Evolutionary conservation across 2,329 filamentous ascomycete genomes (phyloP), one percentile per base, ranked within the genome.

Genomic region (Magnaporthiopsis incrustans): DNA sequence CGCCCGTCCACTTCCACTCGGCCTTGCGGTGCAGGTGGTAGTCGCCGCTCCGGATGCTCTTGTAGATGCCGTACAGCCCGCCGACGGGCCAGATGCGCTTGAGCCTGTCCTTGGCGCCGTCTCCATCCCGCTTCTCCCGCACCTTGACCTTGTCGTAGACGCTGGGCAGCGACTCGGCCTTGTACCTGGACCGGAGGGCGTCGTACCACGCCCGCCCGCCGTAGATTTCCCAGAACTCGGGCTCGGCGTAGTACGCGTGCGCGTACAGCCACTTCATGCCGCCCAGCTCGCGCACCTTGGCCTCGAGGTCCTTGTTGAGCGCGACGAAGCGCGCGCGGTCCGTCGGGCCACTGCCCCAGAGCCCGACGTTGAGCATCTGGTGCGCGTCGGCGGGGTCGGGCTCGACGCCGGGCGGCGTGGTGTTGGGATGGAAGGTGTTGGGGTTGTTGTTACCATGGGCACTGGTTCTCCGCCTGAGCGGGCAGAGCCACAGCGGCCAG

Each of bases 231-330:
- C 87, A 90, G 75, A 90, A 92, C 71, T 90, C 85, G 0, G 82
- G 77, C 71, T 89, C 83, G n/a, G 83, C 82, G 74, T 95, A 95
- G 77, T 92, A 96, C 0, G 90, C 89, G 71, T 94, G 89, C 3
- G 91, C 91, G 74, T 96, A 96, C 15, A 96, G 79, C 89, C 91
- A 95, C 78, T 96, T 96, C 78, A 89, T 85, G 2, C 91, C 92
- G 60, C 87, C 87, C 1, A 95, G 82, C 67, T 85, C 81, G 60
- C 79, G 78, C 4, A 93, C 83, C 71, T 89, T 89, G 26, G 78
- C 76, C 77, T 96, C 92, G 26, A 96, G 80, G 58, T 81, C 81
- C 38, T 88, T 83, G 75, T 96, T 96, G 69, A 85, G 84, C 56
- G 76, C 73, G 2, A 93, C 79, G 70, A 93, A 93, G n/a, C 81